These are phyloP conservation scores for Oryza nivara DNA, from an alignment of 176 grass and related monocot species.

Conservation along the genomic window DNA sequence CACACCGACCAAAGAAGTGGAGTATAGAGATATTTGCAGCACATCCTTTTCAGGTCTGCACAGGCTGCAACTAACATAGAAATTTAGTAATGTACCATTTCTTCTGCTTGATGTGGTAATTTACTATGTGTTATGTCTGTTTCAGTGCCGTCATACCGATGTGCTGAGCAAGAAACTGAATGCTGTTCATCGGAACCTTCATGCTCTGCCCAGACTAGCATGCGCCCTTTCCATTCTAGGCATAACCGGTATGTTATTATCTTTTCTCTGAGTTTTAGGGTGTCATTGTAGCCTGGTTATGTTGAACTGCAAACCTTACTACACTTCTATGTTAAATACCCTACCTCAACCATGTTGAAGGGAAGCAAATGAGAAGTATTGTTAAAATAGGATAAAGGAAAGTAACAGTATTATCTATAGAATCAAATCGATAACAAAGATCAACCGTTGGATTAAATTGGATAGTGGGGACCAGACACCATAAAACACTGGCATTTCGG, in stretches of 20 bases:
- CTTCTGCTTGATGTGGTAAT: conserved; percentile 31
- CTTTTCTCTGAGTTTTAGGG: background rate
- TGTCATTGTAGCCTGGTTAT: background rate
- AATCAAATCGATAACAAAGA: conserved; percentile 20
- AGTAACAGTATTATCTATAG: background rate
- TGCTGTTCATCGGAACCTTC: conserved; percentile 82
- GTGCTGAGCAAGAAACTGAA: conserved; percentile 66
- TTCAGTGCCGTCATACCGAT: conserved; percentile 76
- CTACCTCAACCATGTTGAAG: conserved; percentile 9
- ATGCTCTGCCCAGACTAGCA: conserved; percentile 66
- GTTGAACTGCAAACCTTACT: conserved; percentile 16
- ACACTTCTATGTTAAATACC: background rate
- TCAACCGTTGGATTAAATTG: conserved; percentile 12
- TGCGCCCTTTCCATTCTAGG: conserved; percentile 70
- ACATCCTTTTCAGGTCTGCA: conserved; percentile 74
- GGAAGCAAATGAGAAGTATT: background rate
- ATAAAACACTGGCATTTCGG: conserved; percentile 17
- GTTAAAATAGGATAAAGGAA: background rate
- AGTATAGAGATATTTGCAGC: conserved; percentile 84
- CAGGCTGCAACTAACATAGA: conserved; percentile 21
- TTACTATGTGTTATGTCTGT: conserved; percentile 16
- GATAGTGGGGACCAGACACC: background rate
- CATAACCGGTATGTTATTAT: conserved; percentile 64
- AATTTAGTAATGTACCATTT: conserved; percentile 30
- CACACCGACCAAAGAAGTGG: conserved; percentile 70